phyloP scores from a whole-genome alignment of 2,329 filamentous ascomycete genomes.

The Xylariaceae sp. region DNA sequence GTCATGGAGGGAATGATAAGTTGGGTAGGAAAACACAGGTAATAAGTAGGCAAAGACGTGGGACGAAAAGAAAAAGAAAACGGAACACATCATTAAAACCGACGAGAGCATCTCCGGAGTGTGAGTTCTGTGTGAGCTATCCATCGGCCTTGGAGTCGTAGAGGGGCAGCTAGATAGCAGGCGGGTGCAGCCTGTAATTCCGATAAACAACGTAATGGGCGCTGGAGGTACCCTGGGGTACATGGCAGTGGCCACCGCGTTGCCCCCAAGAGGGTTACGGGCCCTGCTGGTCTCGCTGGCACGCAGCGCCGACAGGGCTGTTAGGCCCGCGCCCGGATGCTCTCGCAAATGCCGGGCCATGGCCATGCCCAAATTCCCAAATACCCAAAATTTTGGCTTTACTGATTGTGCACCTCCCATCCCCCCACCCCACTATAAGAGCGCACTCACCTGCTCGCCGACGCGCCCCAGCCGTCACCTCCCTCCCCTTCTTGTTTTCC shows the following conservation, averaged over 20 bases:
- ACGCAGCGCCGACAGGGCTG: slow-evolving; percentile 18
- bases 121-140: too few species aligned
- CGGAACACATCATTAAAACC: too few species aligned
- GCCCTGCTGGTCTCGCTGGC: slow-evolving; percentile 6
- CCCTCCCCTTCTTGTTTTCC: slow-evolving; percentile 38
- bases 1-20: too few species aligned
- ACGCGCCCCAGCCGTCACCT: slow-evolving; percentile 40
- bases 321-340: slow-evolving; percentile 16
- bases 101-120: too few species aligned
- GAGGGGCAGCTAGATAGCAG: not conserved
- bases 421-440: slow-evolving; percentile 52
- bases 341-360: slow-evolving; percentile 4
- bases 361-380: too few species aligned
- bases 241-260: not conserved
- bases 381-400: slow-evolving; percentile 19
- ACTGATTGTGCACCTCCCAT: slow-evolving; percentile 56
- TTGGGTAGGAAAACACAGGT: too few species aligned
- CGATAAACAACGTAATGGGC: not conserved
- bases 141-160: too few species aligned
- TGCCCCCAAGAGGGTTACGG: not conserved
- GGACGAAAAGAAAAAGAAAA: too few species aligned
- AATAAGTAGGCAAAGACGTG: too few species aligned
- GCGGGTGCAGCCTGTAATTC: too few species aligned
- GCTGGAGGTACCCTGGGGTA: not conserved
- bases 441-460: slow-evolving; percentile 54